Conservation (phyloP, 208 protist genomes). For the Trichomonas vaginalis region DNA sequence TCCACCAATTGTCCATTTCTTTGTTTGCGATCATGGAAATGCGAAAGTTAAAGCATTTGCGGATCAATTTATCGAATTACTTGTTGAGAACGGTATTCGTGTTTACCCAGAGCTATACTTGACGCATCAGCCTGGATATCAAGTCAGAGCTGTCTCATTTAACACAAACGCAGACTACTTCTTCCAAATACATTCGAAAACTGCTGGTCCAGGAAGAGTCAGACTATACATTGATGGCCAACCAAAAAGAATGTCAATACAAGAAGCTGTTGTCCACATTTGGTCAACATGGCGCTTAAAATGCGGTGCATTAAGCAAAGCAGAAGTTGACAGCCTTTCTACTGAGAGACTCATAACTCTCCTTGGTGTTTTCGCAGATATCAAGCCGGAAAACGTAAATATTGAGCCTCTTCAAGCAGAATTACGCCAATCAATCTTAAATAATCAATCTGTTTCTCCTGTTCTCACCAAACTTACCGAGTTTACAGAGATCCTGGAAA, state of each 20-base stretch:
- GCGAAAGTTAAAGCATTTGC: constrained; percentile 4
- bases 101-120: background rate
- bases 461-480: background rate
- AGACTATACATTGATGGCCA: background rate
- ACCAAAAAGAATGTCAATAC: background rate
- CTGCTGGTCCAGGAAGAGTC: background rate
- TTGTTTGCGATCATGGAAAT: background rate
- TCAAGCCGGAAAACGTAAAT: background rate
- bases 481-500: background rate
- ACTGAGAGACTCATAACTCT: background rate
- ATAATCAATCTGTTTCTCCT: background rate
- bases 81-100: background rate
- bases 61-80: background rate
- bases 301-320: background rate
- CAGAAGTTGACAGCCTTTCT: background rate
- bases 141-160: background rate
- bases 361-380: background rate
- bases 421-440: background rate
- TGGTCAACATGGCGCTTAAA: background rate
- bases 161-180: background rate
- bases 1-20: background rate
- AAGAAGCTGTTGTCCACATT: background rate
- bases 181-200: constrained; percentile 17
- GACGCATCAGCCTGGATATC: background rate
- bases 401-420: background rate